Evolutionary conservation across 345 rosid species (phyloP), one percentile per base, ranked within the genome.

Genomic region (Carallia pectinifolia): DNA sequence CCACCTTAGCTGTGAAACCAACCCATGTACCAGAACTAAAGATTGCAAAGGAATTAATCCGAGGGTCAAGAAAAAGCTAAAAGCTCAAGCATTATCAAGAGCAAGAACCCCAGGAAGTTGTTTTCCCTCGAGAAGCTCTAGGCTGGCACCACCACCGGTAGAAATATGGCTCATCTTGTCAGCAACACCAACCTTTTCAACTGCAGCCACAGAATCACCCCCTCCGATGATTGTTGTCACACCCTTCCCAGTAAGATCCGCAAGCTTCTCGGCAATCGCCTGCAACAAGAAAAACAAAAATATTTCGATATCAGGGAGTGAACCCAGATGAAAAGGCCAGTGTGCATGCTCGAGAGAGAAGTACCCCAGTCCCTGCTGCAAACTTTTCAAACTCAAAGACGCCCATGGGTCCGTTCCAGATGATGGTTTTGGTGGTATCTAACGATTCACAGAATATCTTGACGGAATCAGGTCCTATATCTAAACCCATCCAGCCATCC

Each of bases 331-430:
- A 5, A 19, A 64, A 64, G 7, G 38, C 38, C 31, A 8, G 9
- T 1, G 13, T 71, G 33, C 53, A 2, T 37, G 3, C 4, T 13
- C 6, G 31, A 62, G 7, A 44, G 50, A 44, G 5, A 39, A 75
- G 53, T 82, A 93, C 98, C 85, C 84, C 96, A 38, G 98, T 93
- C 77, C 98, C 98, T 5, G 63, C 83, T 1, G 98, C 98, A 72
- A 93, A 93, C 79, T 90, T 90, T 2, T 93, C 96, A 8, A 93
- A 85, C 83, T 93, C 98, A 47, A 93, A 90, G 55, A 93, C 98
- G 56, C 98, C 97, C 98, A 93, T 93, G 3, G 98, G 98, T 82
- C 98, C 98, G 72, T 93, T 93, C 98, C 98, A 93, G 37, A 93
- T 93, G 31, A 93, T 65, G 38, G 98, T 90, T 64, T 93, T 80